phyloP scores from a whole-genome alignment of 75 land plant species.

The Picea sitchensis region DNA sequence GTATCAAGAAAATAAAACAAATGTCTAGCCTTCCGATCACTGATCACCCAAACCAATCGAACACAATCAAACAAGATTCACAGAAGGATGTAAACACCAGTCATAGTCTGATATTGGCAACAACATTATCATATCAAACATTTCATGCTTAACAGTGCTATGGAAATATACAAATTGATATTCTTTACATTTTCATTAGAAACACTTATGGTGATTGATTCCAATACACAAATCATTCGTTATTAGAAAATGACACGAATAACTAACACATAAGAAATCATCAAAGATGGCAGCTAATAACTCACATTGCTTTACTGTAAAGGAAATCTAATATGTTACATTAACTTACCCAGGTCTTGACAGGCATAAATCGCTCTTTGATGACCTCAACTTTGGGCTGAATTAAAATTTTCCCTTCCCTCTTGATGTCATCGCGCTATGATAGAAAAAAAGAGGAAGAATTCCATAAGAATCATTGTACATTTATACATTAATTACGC shows the following conservation, averaged over 20 bases:
- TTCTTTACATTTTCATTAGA: too few relatives aligned
- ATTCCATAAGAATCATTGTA: neutral
- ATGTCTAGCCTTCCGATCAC: neutral
- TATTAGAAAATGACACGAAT: neutral
- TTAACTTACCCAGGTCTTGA: constrained; percentile 1
- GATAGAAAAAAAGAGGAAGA: neutral
- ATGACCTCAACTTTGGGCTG: neutral
- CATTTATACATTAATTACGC: neutral
- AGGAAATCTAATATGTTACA: neutral
- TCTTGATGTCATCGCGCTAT: neutral
- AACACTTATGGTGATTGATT: neutral
- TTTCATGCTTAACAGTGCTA: neutral
- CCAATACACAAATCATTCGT: neutral
- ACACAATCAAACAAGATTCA: neutral
- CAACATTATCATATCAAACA: neutral
- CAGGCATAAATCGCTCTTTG: neutral
- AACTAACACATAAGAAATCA: neutral
- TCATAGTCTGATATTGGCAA: neutral
- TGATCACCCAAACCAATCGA: neutral
- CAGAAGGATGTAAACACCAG: neutral
- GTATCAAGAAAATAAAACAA: neutral
- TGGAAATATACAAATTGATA: too few relatives aligned
- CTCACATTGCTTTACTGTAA: neutral
- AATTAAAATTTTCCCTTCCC: neutral
- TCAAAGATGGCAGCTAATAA: neutral